Conservation (phyloP, 352 stramenopile species). For the Globisporangium okanoganense region DNA sequence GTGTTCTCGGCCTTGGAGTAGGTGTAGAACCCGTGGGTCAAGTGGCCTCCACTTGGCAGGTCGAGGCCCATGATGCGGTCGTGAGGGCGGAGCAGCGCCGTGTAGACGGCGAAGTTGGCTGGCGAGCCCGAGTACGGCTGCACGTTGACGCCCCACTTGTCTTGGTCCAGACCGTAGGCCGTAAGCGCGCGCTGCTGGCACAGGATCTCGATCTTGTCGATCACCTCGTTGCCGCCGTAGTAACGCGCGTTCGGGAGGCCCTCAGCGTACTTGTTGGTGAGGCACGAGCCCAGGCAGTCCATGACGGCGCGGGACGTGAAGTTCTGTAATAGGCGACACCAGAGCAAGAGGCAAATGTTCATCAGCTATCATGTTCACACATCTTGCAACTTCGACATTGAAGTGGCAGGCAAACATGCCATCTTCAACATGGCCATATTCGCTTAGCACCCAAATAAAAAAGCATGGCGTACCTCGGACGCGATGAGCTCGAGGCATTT, state of each 20-base stretch:
- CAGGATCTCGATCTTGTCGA: conserved; percentile 95
- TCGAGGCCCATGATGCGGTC: conserved; percentile 99
- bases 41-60: conserved; percentile 96
- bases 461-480: conserved; percentile 71
- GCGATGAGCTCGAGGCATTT: conserved; percentile 98
- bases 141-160: conserved; percentile 99
- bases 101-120: conserved; percentile 99
- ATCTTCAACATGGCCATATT: conserved; percentile 5
- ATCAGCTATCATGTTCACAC: conserved; percentile 5
- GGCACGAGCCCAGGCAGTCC: conserved; percentile 96
- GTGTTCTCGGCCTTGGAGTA: conserved; percentile 96
- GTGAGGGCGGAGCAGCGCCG: conserved; percentile 94
- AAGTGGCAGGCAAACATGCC: background rate
- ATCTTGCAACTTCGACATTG: conserved; percentile 12
- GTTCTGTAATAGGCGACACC: conserved; percentile 69
- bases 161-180: conserved; percentile 89
- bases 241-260: conserved; percentile 94
- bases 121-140: conserved; percentile 97
- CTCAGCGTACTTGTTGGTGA: conserved; percentile 99
- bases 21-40: conserved; percentile 99
- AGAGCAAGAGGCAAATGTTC: background rate
- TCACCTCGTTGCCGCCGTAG: conserved; percentile 98
- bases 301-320: conserved; percentile 99
- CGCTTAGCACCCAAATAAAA: background rate
- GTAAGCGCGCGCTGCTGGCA: conserved; percentile 94